Conservation (phyloP, 1,284 basidiomycete species). For the Peniophora sp. region DNA sequence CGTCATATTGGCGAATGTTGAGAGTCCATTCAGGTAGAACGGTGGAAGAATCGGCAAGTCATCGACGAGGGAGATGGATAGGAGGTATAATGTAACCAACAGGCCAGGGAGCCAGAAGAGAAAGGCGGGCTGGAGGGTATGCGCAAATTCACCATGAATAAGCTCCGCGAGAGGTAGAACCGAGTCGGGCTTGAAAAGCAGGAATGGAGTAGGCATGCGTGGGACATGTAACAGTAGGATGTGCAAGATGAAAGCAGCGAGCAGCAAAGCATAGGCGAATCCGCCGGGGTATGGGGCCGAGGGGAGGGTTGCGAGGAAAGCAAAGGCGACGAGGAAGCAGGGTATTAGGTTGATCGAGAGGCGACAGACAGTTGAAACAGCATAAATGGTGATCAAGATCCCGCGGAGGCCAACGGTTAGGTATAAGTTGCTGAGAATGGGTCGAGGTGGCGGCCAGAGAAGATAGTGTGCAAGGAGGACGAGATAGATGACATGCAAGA, state of each 20-base stretch:
- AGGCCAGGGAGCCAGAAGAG: slow-evolving; percentile 41
- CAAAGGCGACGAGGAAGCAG: slow-evolving; percentile 22
- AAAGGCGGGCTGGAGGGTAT: slow-evolving; percentile 30
- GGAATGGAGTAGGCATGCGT: slow-evolving; percentile 31
- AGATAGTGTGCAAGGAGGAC: slow-evolving; percentile 34
- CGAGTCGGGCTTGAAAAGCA: slow-evolving; percentile 27
- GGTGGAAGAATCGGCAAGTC: slow-evolving; percentile 16
- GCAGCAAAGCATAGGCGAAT: slow-evolving; percentile 29
- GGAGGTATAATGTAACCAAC: slow-evolving; percentile 31
- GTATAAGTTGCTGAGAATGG: slow-evolving; percentile 15
- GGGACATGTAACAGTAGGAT: slow-evolving; percentile 37
- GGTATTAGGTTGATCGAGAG: slow-evolving; percentile 15
- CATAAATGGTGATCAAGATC: slow-evolving; percentile 27
- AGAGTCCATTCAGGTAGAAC: background rate
- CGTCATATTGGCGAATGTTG: slow-evolving; percentile 2
- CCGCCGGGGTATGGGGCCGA: slow-evolving; percentile 28
- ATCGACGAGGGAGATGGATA: slow-evolving; percentile 33
- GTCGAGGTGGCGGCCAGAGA: slow-evolving; percentile 29
- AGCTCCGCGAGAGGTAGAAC: slow-evolving; percentile 38
- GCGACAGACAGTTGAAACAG: slow-evolving; percentile 23
- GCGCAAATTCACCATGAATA: slow-evolving; percentile 26
- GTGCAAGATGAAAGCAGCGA: slow-evolving; percentile 30
- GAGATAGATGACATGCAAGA: slow-evolving; percentile 30
- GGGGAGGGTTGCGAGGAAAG: slow-evolving; percentile 25
- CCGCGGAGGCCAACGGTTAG: slow-evolving; percentile 25